phyloP scores from a whole-genome alignment of 108 stramenopile species.

The Bacterosira constricta region DNA sequence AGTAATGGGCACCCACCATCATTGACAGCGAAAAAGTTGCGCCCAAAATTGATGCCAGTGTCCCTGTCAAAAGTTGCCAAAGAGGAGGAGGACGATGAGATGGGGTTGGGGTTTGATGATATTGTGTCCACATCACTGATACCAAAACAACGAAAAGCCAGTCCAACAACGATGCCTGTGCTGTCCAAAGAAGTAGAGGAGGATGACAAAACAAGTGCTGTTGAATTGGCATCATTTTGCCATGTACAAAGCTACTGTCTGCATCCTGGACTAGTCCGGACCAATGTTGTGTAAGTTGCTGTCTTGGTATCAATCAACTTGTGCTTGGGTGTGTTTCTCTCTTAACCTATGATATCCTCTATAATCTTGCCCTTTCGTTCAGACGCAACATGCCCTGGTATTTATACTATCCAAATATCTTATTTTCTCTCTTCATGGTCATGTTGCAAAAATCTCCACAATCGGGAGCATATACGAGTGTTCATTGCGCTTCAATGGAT shows the following conservation, averaged over 20 bases:
- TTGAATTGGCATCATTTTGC: conserved; percentile 7
- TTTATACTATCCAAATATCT: conserved; percentile 59
- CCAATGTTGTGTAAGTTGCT: conserved; percentile 66
- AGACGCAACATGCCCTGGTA: conserved; percentile 83
- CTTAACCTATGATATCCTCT: neutral
- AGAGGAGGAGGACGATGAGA: neutral
- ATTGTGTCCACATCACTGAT: neutral
- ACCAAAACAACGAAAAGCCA: neutral
- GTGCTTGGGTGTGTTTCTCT: neutral
- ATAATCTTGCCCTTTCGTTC: neutral
- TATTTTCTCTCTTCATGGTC: conserved; percentile 56
- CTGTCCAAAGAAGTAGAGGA: neutral
- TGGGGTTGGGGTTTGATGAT: neutral
- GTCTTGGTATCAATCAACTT: neutral
- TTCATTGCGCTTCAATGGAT: conserved; percentile 53
- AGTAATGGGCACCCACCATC: too few species aligned
- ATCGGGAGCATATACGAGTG: conserved; percentile 84
- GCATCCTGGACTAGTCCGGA: conserved; percentile 92
- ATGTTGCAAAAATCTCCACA: conserved; percentile 76
- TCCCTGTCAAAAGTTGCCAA: neutral
- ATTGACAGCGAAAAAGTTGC: too few species aligned
- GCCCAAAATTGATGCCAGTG: too few species aligned
- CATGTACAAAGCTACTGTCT: conserved; percentile 54
- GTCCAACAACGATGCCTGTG: neutral
- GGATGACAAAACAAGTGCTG: neutral